Conservation (phyloP, 176 grass and related monocot genomes). For the Leersia perrieri region DNA sequence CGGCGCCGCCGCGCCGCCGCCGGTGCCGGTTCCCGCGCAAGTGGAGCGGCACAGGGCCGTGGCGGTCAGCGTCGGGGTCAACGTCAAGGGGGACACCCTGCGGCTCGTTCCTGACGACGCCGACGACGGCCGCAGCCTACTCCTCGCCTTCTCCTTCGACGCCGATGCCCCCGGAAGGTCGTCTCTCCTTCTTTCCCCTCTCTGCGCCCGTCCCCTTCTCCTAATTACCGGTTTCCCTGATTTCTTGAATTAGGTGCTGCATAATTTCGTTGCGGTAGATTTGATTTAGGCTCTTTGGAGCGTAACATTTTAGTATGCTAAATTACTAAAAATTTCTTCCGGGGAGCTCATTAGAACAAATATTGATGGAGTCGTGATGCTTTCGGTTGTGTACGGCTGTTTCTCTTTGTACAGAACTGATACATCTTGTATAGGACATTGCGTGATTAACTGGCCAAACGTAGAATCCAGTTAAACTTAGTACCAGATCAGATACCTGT, state of each 20-base stretch:
- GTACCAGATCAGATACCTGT: not conserved
- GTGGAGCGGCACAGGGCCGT: slow-evolving; percentile 51
- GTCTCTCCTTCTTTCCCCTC: not conserved
- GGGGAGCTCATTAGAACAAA: not conserved
- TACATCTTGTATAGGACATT: not conserved
- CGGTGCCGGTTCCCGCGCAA: slow-evolving; percentile 15
- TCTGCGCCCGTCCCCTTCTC: not conserved
- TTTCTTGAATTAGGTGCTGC: slow-evolving; percentile 2
- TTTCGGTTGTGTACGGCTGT: not conserved
- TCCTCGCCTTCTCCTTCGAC: slow-evolving; percentile 49
- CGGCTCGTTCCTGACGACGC: slow-evolving; percentile 42
- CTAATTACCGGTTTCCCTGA: not conserved
- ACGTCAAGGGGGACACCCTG: slow-evolving; percentile 46
- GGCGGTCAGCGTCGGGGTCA: slow-evolving; percentile 43
- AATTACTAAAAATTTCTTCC: not conserved
- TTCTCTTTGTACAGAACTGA: not conserved
- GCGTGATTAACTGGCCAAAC: not conserved
- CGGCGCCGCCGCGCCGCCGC: slow-evolving; percentile 6
- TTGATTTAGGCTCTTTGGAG: not conserved
- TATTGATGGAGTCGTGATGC: not conserved
- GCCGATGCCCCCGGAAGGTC: slow-evolving; percentile 49
- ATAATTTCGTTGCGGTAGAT: not conserved
- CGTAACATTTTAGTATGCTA: not conserved
- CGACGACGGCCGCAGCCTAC: slow-evolving; percentile 24
- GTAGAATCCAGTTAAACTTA: not conserved